Evolutionary conservation across 1,139 yeast species (phyloP), one percentile per base, ranked within the genome.

Genomic region (Yamadazyma oceani): DNA sequence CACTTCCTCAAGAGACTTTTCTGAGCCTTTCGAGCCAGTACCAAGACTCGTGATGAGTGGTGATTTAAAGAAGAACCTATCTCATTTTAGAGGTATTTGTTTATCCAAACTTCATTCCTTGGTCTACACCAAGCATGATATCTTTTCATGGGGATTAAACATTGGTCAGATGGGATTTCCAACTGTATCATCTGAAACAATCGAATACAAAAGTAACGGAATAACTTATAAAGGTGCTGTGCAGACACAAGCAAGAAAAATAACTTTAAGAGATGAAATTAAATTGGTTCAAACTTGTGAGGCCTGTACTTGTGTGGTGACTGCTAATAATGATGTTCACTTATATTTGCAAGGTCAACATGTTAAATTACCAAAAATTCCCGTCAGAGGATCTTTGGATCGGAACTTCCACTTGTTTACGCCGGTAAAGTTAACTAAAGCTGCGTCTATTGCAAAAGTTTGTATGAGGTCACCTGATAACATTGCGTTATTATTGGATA

Each of bases 131-230:
- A 68, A 65, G 21, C 58, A 69, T 25, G 73, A 71, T 9, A 51
- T 88, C 6, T 77, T 67, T 44, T 62, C 80, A 27, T 88, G 96
- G 95, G 97, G 97, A 0, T 62, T 84, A 23, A 86, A 88, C 54
- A 64, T 80, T 22, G 97, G 97, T 0, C 97, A 90, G 55, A 81
- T 90, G 82, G 95, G 95, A 1, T 69, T 78, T 32, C 42, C 59
- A 7, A 34, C 54, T 3, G 37, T 48, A 13, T 3, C 24, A 9
- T 37, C 35, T 3, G 31, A 26, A 2, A 8, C 25, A 1, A 17
- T 37, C 3, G 68, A 65, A 12, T 56, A 61, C 32, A 59, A 59
- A 22, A 41, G 63, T 2, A 57, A 58, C 23, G 62, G 61, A 32
- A 51, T 56, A 2, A 42, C 54, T 4, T 53, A 52, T 37, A 64